Percentiles rank a stretch among this genome's conserved stretches.
Conservation (phyloP, 768 basidiomycete genomes). For the Tricholoma matsutake region DNA sequence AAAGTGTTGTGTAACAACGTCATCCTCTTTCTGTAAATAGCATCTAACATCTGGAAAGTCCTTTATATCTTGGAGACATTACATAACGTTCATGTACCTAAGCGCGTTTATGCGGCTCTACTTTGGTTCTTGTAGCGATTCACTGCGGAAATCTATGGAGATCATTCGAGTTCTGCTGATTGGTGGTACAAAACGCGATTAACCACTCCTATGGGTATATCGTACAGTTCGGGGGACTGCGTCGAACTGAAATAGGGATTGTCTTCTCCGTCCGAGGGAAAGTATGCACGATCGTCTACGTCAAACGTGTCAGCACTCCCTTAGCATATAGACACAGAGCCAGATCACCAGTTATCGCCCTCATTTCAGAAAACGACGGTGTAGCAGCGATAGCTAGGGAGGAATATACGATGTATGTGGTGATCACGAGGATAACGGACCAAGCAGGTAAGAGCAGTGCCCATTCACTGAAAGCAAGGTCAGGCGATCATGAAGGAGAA, state of each 20-base stretch:
- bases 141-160: neutral
- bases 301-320: slow-evolving; percentile 5
- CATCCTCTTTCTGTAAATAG: neutral
- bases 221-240: slow-evolving; percentile 62
- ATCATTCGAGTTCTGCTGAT: slow-evolving; percentile 1
- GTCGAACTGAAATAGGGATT: slow-evolving; percentile 51
- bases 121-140: neutral
- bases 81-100: neutral
- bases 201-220: slow-evolving; percentile 79
- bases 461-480: slow-evolving; percentile 66
- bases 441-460: slow-evolving; percentile 78
- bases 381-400: slow-evolving; percentile 70
- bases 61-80: neutral
- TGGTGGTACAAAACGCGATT: slow-evolving; percentile 64
- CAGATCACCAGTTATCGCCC: slow-evolving; percentile 62
- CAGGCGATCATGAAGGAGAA: neutral
- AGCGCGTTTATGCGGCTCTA: neutral
- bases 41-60: neutral
- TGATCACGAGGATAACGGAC: slow-evolving; percentile 63
- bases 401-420: slow-evolving; percentile 77
- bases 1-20: neutral
- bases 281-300: slow-evolving; percentile 55
- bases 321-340: slow-evolving; percentile 9
- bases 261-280: slow-evolving; percentile 38
- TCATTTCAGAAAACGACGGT: slow-evolving; percentile 65